Base-by-base conservation (phyloP, 306 rosid genomes). In the Sechiopsis laciniata region DNA sequence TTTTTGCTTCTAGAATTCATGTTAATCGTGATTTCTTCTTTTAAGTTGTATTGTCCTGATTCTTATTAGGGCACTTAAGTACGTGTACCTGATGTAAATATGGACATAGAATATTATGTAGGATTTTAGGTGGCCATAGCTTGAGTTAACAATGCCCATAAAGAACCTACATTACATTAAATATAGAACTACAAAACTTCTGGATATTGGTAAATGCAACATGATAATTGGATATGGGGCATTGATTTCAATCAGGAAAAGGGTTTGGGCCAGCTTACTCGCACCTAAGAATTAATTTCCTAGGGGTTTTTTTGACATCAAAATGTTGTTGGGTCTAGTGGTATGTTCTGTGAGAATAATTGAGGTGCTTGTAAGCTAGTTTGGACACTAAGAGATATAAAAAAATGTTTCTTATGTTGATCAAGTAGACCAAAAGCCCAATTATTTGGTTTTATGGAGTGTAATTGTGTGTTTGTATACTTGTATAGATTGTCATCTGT, bases 41-140 rank as follows among this genome's bases (percentile, higher is more conserved):
- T 68, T 16, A 14, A 19, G 21, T 14, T 13, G 22, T 59, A 37
- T 20, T 79, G 85, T 82, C 83, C 85, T 79, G 76, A 78, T 37
- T 37, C 45, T 37, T 37, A 37, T 37, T 68, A 67, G 75, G 80
- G 62, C 45, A 37, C 80, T 57, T 35, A 29, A 75, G 82, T 17
- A 35, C 77, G 85, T 75, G 85, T 71, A 70, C 60, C 75, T 75
- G 85, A 80, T 73, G 84, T 81, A 81, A 81, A 81, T 81, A 78
- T 81, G 84, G 84, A 82, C 85, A 72, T 50, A 82, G 12, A 82
- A 46, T 67, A 52, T 55, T 40, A 75, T 78, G 82, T 52, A 15
- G 82, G 80, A 21, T 63, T 75, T 82, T 75, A 74, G 77, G 72
- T 75, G 80, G 84, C 78, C 75, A 64, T 63, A 21, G 70, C 58